phyloP scores from a whole-genome alignment of 1,139 yeast species.

The Saccharomyces uvarum region DNA sequence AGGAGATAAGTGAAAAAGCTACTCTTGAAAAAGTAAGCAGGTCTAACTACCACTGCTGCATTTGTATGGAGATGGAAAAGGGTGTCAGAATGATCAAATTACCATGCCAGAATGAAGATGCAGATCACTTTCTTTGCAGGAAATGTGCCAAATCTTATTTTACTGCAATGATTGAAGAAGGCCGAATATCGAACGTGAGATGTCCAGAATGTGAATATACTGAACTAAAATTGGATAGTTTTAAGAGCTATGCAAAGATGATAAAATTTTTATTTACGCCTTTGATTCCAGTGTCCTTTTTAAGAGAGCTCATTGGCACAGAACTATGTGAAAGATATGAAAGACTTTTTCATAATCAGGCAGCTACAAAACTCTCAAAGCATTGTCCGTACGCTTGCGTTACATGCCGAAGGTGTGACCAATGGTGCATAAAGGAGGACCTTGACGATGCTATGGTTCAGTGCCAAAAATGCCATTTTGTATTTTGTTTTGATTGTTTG shows the following conservation, averaged over 20 bases:
- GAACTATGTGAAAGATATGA: constrained; percentile 37
- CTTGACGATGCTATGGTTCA: constrained; percentile 47
- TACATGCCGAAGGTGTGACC: constrained; percentile 48
- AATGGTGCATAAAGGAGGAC: constrained; percentile 42
- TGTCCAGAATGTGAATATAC: constrained; percentile 50
- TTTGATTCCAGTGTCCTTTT: constrained; percentile 32
- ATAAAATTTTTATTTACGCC: constrained; percentile 35
- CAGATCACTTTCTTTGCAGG: constrained; percentile 45
- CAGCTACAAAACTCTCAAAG: constrained; percentile 40
- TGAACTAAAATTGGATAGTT: constrained; percentile 23
- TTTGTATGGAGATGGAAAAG: constrained; percentile 48
- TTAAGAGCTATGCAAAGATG: constrained; percentile 29
- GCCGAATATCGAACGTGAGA: constrained; percentile 47
- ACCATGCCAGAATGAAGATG: constrained; percentile 24
- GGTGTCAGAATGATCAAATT: constrained; percentile 43
- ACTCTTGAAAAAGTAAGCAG: constrained; percentile 33
- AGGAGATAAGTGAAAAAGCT: constrained; percentile 21
- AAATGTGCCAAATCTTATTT: constrained; percentile 45
- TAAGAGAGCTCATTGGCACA: constrained; percentile 32
- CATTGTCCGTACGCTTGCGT: constrained; percentile 45
- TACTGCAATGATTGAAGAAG: constrained; percentile 40
- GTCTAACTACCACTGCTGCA: constrained; percentile 47
- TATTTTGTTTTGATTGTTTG: constrained; percentile 53
- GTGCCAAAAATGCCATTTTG: constrained; percentile 47
- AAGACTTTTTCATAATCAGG: constrained; percentile 35